A percentile compares a stretch with the other conserved stretches of the same genome.
Conservation (phyloP, 768 basidiomycete species). For the Lactarius akahatsu region DNA sequence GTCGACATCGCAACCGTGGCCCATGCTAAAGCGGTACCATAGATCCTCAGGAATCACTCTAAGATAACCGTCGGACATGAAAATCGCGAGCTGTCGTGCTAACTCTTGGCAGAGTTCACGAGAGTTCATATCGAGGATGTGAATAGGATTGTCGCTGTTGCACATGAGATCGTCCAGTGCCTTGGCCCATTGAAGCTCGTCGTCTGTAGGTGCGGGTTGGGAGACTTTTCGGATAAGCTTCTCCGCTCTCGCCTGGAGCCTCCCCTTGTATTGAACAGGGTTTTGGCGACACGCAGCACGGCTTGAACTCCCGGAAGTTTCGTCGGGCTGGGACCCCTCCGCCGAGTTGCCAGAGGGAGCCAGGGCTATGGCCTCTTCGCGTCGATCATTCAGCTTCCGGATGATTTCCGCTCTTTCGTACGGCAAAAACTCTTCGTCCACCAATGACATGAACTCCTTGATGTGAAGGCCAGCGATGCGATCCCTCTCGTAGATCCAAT, state of each 20-base stretch:
- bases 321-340: slow-evolving; percentile 1
- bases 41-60: slow-evolving; percentile 22
- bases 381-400: slow-evolving; percentile 10
- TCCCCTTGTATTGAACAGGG: slow-evolving; percentile 8
- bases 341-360: slow-evolving; percentile 1
- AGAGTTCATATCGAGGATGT: slow-evolving; percentile 21
- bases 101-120: slow-evolving; percentile 17
- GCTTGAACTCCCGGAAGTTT: neutral
- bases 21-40: slow-evolving; percentile 16
- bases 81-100: slow-evolving; percentile 23
- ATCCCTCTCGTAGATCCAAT: slow-evolving; percentile 22
- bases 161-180: slow-evolving; percentile 13
- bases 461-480: slow-evolving; percentile 21
- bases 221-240: slow-evolving; percentile 10
- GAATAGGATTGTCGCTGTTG: neutral
- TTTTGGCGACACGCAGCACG: slow-evolving; percentile 19
- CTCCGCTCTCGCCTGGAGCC: slow-evolving; percentile 12
- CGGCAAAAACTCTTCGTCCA: neutral
- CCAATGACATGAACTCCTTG: slow-evolving; percentile 11
- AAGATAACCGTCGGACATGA: slow-evolving; percentile 25
- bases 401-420: slow-evolving; percentile 11
- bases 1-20: slow-evolving; percentile 5
- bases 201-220: slow-evolving; percentile 9
- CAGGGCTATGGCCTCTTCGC: slow-evolving; percentile 17
- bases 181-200: slow-evolving; percentile 5